Base-by-base conservation (phyloP, 768 basidiomycete genomes). In the Lactifluus subvellereus region DNA sequence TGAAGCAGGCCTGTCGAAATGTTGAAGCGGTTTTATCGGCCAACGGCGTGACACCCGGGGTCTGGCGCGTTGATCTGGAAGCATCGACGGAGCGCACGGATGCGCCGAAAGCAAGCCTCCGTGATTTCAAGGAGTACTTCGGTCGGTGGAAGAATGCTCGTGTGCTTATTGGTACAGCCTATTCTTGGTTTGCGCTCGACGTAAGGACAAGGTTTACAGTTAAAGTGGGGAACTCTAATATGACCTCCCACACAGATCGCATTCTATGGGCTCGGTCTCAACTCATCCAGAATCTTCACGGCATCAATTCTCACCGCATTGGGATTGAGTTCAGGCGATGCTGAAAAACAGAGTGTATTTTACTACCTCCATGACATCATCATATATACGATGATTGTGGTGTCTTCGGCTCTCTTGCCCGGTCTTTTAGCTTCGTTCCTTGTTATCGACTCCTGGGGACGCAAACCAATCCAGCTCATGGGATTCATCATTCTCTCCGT, bases 131-230 rank as follows among this genome's bases (percentile, higher is more conserved):
- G 4, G 66, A 65, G 0, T 78, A 92, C 77, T 94, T 91, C 71
- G 75, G 82, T 50, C 75, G 86, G 69, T 88, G 88, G 87, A 70
- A 85, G 74, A 91, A 96, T 74, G 74, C 81, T 67, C 94, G 93
- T 75, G 75, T 91, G 54, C 80, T 94, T 60, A 72, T 94, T 53
- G 93, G 90, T 14, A 82, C 86, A 0, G 73, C 89, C 0, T 94
- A 87, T 72, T 89, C 86, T 11, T 95, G 93, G 93, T 94, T 94
- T 65, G 92, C 91, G 5, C 82, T 93, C 20, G 91, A 91, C 66
- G 86, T 87, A 43, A 62, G 87, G 32, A 43, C 85, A 61, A 65
- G 0, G 18, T 45, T 49, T 7, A 49, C 22, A 11, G 6, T 27
- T 4, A 9, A 58, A 20, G 52, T 11, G n/a, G 10, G 57, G 22